These are phyloP conservation scores for Myxozyma vanderwaltii DNA, from an alignment of 805 yeast species.

Conservation along the genomic window DNA sequence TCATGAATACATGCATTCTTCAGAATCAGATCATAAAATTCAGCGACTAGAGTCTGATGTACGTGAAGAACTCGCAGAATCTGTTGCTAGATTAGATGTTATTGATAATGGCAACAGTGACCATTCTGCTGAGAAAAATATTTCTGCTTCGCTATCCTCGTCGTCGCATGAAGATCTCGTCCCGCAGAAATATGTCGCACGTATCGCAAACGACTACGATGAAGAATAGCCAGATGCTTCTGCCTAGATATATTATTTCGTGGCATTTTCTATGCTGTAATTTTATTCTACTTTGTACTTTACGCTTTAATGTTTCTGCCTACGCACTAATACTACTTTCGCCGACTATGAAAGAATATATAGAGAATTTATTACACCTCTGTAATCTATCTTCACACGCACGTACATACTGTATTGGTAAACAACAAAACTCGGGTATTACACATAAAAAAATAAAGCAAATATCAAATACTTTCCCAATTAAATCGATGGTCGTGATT, in stretches of 20 bases:
- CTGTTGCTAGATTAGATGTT: neutral
- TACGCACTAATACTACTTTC: neutral
- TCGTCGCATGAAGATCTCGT: slow-evolving; percentile 14
- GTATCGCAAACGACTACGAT: neutral
- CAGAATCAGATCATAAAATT: neutral
- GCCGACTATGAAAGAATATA: neutral
- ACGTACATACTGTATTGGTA: neutral
- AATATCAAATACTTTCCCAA: neutral
- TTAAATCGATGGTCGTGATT: neutral
- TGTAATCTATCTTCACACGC: neutral
- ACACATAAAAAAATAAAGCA: neutral
- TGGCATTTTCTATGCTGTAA: neutral
- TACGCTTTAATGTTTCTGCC: neutral
- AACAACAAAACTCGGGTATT: neutral
- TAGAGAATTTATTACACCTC: neutral
- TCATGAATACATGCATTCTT: neutral
- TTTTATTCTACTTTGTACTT: too few species aligned
- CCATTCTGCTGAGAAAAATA: neutral
- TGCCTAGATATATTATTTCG: neutral
- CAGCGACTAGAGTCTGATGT: neutral
- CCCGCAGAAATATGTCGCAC: neutral
- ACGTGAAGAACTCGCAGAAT: neutral
- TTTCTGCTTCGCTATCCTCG: neutral
- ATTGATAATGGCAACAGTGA: neutral
- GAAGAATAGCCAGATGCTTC: neutral